phyloP scores from a whole-genome alignment of 805 yeast species.

The Candida chilensis region DNA sequence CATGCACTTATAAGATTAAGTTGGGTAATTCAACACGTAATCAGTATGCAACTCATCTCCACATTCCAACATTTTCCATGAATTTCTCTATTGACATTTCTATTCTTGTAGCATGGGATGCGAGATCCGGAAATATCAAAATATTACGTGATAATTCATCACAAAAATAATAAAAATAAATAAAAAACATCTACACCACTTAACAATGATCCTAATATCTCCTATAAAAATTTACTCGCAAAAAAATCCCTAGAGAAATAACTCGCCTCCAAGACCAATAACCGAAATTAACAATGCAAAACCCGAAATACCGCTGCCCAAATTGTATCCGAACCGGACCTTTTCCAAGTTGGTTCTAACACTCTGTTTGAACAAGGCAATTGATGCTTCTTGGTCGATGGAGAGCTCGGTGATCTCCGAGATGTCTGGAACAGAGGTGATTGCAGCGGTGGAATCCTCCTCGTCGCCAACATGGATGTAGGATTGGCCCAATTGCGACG shows the following conservation, averaged over 20 bases:
- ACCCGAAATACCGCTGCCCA: neutral
- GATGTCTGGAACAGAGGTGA: neutral
- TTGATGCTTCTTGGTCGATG: neutral
- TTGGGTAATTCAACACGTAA: no score
- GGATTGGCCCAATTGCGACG: neutral
- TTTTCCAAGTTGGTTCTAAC: neutral
- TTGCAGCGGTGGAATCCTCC: neutral
- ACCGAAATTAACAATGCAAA: neutral
- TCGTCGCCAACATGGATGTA: slow-evolving; percentile 1
- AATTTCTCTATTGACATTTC: no score
- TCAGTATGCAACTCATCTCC: no score
- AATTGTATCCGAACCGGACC: neutral
- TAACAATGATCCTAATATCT: no score
- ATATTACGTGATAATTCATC: no score
- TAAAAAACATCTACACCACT: no score
- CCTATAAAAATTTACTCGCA: no score
- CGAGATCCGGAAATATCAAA: no score
- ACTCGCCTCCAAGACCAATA: neutral
- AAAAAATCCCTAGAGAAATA: neutral
- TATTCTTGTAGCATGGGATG: no score
- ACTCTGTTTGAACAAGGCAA: neutral
- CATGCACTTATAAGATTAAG: no score
- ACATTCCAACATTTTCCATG: no score
- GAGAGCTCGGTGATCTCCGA: neutral
- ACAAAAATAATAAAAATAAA: no score